phyloP scores from a whole-genome alignment of 2,329 filamentous ascomycete species.

The Ophiosphaerella herpotricha region DNA sequence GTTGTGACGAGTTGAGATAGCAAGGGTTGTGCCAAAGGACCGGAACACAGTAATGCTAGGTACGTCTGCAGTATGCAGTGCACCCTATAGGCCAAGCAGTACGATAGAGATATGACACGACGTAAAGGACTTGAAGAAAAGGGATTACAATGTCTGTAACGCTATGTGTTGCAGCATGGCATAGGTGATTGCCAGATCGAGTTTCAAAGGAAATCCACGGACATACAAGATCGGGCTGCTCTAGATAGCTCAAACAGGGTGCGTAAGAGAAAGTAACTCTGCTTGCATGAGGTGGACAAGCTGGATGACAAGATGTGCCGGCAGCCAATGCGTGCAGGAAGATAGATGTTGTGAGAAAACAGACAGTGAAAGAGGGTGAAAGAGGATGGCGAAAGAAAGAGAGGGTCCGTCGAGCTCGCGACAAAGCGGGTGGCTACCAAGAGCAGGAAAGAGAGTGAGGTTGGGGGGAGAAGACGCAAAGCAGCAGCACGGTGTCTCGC shows the following conservation, averaged over 20 bases:
- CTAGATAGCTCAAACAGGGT: conserved; percentile 27
- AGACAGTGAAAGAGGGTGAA: conserved; percentile 14
- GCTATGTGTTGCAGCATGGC: conserved; percentile 35
- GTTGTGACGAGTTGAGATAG: conserved; percentile 21
- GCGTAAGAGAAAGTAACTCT: conserved; percentile 23
- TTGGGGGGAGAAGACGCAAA: conserved; percentile 16
- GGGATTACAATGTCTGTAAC: conserved; percentile 33
- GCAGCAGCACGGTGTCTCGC: conserved; percentile 27
- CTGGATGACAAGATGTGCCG: neutral
- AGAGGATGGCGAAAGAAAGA: neutral
- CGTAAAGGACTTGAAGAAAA: conserved; percentile 6
- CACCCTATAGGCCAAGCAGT: conserved; percentile 3
- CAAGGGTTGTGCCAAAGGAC: conserved; percentile 21
- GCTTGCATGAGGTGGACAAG: conserved; percentile 3
- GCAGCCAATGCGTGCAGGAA: too few species aligned
- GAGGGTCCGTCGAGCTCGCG: conserved; percentile 42
- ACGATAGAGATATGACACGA: conserved; percentile 6
- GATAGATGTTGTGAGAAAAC: neutral
- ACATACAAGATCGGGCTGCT: conserved; percentile 53
- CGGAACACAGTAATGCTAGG: conserved; percentile 23
- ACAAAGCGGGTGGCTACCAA: conserved; percentile 19
- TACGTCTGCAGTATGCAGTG: conserved; percentile 13
- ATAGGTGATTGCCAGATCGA: conserved; percentile 33
- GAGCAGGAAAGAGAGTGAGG: conserved; percentile 22
- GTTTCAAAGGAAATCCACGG: conserved; percentile 40